Conservation (phyloP, 2,329 filamentous ascomycete genomes). For the Fusarium liriodendri region DNA sequence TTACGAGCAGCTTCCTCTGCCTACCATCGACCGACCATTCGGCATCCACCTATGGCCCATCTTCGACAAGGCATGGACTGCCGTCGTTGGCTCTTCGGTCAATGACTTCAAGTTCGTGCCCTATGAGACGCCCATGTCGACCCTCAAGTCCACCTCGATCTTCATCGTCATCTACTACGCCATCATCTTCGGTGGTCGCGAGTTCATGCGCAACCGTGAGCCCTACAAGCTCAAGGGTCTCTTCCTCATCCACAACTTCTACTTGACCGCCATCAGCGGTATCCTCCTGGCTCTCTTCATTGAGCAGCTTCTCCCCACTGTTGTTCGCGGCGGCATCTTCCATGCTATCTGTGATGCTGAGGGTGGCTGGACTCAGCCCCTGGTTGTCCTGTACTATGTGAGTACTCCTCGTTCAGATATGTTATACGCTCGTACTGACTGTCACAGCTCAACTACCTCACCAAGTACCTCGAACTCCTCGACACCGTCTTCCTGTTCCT, state of each 20-base stretch:
- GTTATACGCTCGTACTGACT: constrained; percentile 22
- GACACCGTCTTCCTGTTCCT: constrained; percentile 97
- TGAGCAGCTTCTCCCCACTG: constrained; percentile 88
- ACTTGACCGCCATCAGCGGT: constrained; percentile 87
- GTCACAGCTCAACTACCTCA: constrained; percentile 91
- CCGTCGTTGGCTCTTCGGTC: constrained; percentile 82
- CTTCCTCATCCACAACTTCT: constrained; percentile 97
- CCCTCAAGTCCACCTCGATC: constrained; percentile 82
- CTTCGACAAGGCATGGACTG: constrained; percentile 88
- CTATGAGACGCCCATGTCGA: constrained; percentile 89
- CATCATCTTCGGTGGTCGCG: constrained; percentile 91
- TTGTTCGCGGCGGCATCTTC: constrained; percentile 86
- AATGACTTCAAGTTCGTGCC: constrained; percentile 87
- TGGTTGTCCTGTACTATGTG: constrained; percentile 98
- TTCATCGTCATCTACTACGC: constrained; percentile 91
- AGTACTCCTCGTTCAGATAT: constrained; percentile 49
- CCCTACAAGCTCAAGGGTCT: constrained; percentile 88
- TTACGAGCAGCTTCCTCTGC: constrained; percentile 71
- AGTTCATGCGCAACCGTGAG: constrained; percentile 88
- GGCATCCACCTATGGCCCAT: constrained; percentile 93
- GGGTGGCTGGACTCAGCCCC: constrained; percentile 92
- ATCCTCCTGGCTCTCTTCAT: constrained; percentile 85
- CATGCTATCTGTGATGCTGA: constrained; percentile 82
- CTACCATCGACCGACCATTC: constrained; percentile 91
- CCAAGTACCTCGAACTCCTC: constrained; percentile 95